These are phyloP conservation scores for Trichopus zeylanicus DNA, from an alignment of 116 monocot genomes.

Conservation along the genomic window DNA sequence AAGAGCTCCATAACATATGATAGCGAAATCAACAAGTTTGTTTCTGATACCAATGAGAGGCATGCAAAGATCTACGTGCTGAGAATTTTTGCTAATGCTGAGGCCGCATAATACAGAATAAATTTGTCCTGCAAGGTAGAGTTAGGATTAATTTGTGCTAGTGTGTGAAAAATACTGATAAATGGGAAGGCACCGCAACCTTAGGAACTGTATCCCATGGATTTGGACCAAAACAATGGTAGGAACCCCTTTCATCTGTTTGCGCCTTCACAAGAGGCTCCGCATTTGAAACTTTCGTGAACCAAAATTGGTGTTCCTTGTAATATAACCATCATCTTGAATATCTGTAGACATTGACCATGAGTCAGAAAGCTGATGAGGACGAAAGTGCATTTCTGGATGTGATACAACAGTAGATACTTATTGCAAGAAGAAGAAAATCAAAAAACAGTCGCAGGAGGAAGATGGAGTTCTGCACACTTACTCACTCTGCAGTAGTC, in stretches of 20 bases:
- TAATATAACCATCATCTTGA: conserved; percentile 76
- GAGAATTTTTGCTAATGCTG: too few relatives aligned
- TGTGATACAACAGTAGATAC: too few relatives aligned
- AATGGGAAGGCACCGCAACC: conserved; percentile 21
- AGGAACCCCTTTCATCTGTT: conserved; percentile 63
- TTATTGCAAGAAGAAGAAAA: too few relatives aligned
- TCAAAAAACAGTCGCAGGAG: too few relatives aligned
- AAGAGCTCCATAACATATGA: too few relatives aligned
- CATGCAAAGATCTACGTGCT: too few relatives aligned
- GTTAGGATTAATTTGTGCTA: not conserved
- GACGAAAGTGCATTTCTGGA: too few relatives aligned
- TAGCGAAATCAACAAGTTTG: too few relatives aligned
- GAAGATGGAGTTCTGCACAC: too few relatives aligned
- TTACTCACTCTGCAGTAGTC: too few relatives aligned
- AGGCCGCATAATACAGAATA: too few relatives aligned
- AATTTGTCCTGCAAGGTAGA: conserved; percentile 68
- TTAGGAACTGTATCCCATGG: conserved; percentile 61
- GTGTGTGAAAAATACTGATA: not conserved
- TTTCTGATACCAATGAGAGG: too few relatives aligned
- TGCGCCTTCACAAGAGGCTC: conserved; percentile 74
- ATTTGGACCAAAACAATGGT: conserved; percentile 61
- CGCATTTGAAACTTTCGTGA: conserved; percentile 45
- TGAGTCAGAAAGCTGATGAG: not conserved
- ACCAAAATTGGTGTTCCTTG: conserved; percentile 60
- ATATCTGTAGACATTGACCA: conserved; percentile 41